Percentiles rank a stretch among this genome's conserved stretches.
These are phyloP conservation scores for Dillenia turbinata DNA, from an alignment of 164 flowering plant genomes.

Conservation along the genomic window DNA sequence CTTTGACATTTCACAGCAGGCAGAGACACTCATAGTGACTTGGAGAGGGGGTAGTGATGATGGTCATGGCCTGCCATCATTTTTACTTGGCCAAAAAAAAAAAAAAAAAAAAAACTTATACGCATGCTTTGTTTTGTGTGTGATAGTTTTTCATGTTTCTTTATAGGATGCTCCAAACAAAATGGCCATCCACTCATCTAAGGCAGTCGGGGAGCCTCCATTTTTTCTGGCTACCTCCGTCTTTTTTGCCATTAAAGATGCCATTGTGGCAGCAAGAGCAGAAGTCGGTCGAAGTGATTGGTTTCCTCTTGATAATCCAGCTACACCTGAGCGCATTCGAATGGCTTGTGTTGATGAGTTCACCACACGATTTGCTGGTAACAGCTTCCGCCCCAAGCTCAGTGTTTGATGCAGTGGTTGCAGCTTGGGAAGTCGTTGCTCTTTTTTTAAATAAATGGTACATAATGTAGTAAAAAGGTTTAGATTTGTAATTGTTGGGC, in stretches of 20 bases:
- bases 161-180: slow-evolving; percentile 71
- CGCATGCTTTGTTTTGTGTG: not conserved
- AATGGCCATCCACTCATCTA: slow-evolving; percentile 90
- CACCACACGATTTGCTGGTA: slow-evolving; percentile 37
- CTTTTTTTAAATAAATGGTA: no score
- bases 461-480: no score
- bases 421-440: no score
- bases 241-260: slow-evolving; percentile 94
- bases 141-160: slow-evolving; percentile 3
- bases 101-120: no score
- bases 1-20: no score
- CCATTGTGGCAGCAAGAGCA: slow-evolving; percentile 76
- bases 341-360: slow-evolving; percentile 92
- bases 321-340: slow-evolving; percentile 92
- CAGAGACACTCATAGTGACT: no score
- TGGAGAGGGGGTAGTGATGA: no score
- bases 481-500: no score
- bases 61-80: no score
- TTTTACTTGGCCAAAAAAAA: no score
- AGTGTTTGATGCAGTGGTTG: slow-evolving; percentile 43
- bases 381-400: slow-evolving; percentile 69
- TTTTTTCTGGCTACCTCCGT: slow-evolving; percentile 90
- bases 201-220: slow-evolving; percentile 99
- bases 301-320: slow-evolving; percentile 96
- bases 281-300: slow-evolving; percentile 64